Conservation (phyloP, 345 rosid species). For the Pelargonium nanum region DNA sequence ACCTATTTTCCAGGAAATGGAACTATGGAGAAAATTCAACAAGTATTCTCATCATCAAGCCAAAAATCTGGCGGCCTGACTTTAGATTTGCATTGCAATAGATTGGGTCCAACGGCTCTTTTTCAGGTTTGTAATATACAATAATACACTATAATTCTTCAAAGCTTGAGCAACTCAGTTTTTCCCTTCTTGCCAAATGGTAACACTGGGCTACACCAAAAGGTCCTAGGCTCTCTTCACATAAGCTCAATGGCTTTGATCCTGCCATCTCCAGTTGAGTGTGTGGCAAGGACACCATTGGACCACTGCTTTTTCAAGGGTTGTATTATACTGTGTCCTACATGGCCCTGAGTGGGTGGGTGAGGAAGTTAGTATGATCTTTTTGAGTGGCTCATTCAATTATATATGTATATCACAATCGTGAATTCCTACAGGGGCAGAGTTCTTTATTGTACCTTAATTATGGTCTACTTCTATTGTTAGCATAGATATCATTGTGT, state of each 20-base stretch:
- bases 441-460: not conserved
- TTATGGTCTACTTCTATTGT: not conserved
- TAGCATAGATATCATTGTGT: not conserved
- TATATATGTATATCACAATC: not conserved
- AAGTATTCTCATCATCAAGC: conserved; percentile 50
- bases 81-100: conserved; percentile 93
- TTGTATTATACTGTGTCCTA: too few species aligned
- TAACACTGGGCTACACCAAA: not conserved
- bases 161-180: not conserved
- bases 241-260: too few species aligned
- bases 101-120: conserved; percentile 85
- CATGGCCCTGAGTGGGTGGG: too few species aligned
- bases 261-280: too few species aligned
- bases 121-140: conserved; percentile 53
- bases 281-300: too few species aligned
- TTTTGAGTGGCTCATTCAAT: not conserved
- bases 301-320: too few species aligned
- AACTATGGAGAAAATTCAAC: conserved; percentile 85
- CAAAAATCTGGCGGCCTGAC: conserved; percentile 72
- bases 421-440: not conserved
- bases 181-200: not conserved
- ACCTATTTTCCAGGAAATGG: conserved; percentile 56
- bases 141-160: not conserved
- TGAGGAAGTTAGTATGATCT: not conserved
- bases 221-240: too few species aligned